Conservation (phyloP, 108 stramenopile species). For the Poteriospumella lacustris region DNA sequence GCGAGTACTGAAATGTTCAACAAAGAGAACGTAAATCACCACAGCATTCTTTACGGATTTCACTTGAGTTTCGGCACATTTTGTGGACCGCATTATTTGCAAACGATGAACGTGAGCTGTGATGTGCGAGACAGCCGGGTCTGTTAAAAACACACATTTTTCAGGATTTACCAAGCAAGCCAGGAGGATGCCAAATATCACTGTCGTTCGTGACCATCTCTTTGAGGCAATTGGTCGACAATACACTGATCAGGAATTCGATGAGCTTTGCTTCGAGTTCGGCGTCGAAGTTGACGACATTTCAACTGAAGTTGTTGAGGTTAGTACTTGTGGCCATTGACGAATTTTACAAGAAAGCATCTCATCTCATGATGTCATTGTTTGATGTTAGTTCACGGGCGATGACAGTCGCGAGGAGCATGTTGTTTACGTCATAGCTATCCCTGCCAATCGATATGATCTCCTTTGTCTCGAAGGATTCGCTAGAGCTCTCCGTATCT, state of each 20-base stretch:
- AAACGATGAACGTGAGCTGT: too few relatives aligned
- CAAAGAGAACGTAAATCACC: too few relatives aligned
- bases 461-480: slow-evolving; percentile 95
- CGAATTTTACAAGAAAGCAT: too few relatives aligned
- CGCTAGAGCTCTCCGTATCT: slow-evolving; percentile 78
- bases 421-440: slow-evolving; percentile 95
- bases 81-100: too few relatives aligned
- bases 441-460: slow-evolving; percentile 98
- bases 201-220: slow-evolving; percentile 75
- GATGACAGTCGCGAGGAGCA: slow-evolving; percentile 36
- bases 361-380: background rate
- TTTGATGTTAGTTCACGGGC: slow-evolving; percentile 16
- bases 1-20: too few relatives aligned
- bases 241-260: slow-evolving; percentile 96
- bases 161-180: too few relatives aligned
- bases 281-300: slow-evolving; percentile 98
- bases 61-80: too few relatives aligned
- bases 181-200: slow-evolving; percentile 92
- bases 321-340: too few relatives aligned
- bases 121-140: too few relatives aligned
- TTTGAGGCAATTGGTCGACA: slow-evolving; percentile 78
- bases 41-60: too few relatives aligned
- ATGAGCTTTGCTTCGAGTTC: slow-evolving; percentile 98
- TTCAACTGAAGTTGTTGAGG: slow-evolving; percentile 80
- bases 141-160: too few relatives aligned